These are phyloP conservation scores for Scorias spongiosa DNA, from an alignment of 2,329 filamentous ascomycete species.

Conservation along the genomic window DNA sequence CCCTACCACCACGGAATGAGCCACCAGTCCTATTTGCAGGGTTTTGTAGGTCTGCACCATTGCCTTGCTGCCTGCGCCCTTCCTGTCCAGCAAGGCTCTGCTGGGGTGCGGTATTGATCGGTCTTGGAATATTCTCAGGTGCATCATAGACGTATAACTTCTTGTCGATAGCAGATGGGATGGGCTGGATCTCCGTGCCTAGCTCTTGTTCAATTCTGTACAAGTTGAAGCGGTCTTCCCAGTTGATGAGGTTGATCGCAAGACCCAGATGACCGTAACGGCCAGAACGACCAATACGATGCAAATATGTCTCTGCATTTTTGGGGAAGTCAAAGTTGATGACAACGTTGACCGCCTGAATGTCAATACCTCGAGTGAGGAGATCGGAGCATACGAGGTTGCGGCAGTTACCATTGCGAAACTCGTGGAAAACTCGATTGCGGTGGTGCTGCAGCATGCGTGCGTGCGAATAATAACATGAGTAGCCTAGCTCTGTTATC, in stretches of 20 bases:
- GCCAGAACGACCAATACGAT: conserved; percentile 93
- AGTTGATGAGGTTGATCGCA: conserved; percentile 98
- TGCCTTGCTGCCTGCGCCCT: conserved; percentile 19
- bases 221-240: conserved; percentile 96
- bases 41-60: conserved; percentile 19
- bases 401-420: conserved; percentile 92
- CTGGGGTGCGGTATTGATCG: conserved; percentile 41
- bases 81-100: conserved; percentile 11
- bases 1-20: conserved; percentile 17
- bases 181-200: conserved; percentile 95
- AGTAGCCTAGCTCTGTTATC: conserved; percentile 97
- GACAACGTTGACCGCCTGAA: conserved; percentile 97
- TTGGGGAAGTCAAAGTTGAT: conserved; percentile 99
- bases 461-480: conserved; percentile 97
- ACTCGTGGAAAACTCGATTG: conserved; percentile 98
- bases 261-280: conserved; percentile 94
- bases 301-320: conserved; percentile 96
- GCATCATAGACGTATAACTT: conserved; percentile 96
- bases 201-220: conserved; percentile 98
- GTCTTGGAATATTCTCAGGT: conserved; percentile 84
- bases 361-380: conserved; percentile 96
- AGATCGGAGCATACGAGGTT: conserved; percentile 97
- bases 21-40: conserved; percentile 19
- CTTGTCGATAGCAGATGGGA: conserved; percentile 88
- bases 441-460: conserved; percentile 94